Percentiles rank a stretch among this genome's conserved stretches.
Evolutionary conservation across 2,329 filamentous ascomycete genomes (phyloP).

Genomic region (Parastagonospora avenae): DNA sequence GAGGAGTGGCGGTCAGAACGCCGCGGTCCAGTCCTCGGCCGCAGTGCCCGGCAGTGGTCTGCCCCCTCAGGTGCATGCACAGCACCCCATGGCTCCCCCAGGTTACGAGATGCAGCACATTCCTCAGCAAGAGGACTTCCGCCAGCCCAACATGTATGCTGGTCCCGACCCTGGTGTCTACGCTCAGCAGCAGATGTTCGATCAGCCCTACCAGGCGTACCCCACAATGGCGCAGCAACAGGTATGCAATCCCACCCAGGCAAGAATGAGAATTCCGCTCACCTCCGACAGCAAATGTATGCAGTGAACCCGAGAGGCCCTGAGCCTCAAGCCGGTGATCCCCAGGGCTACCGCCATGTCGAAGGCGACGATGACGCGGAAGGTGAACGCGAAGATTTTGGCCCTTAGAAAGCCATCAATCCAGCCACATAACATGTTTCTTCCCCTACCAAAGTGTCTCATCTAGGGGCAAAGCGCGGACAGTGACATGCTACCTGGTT

Average conservation of each 20-base stretch:
- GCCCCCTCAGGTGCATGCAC: constrained; percentile 51
- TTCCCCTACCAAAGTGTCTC: background rate
- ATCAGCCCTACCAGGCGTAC: constrained; percentile 79
- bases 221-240: constrained; percentile 78
- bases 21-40: constrained; percentile 51
- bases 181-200: constrained; percentile 81
- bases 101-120: constrained; percentile 67
- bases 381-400: constrained; percentile 48
- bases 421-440: background rate
- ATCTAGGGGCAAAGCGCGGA: background rate
- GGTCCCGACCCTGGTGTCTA: constrained; percentile 76
- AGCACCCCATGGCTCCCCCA: constrained; percentile 60
- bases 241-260: constrained; percentile 56
- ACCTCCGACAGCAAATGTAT: constrained; percentile 39
- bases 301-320: constrained; percentile 46
- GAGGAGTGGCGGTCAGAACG: constrained; percentile 53
- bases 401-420: constrained; percentile 18
- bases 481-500: background rate
- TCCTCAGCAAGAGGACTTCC: constrained; percentile 70
- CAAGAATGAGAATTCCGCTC: background rate
- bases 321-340: constrained; percentile 45
- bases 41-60: constrained; percentile 39
- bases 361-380: constrained; percentile 48
- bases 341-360: constrained; percentile 46
- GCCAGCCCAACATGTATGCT: constrained; percentile 80